Conservation (phyloP, 331 rosid genomes). For the Spiraea crenata region DNA sequence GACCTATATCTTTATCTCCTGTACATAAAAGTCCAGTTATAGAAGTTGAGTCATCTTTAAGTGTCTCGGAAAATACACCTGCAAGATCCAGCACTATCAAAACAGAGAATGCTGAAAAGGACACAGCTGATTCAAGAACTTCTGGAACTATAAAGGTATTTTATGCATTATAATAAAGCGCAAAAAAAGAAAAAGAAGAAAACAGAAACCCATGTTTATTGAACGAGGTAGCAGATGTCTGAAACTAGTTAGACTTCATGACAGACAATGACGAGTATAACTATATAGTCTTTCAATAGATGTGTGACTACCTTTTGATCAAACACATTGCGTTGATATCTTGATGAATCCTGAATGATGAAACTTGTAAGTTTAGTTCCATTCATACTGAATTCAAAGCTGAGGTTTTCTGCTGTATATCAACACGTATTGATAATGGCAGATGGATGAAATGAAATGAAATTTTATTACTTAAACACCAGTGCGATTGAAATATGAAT, state of each 20-base stretch:
- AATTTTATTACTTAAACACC: neutral
- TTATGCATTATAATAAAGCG: neutral
- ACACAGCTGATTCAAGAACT: slow-evolving; percentile 74
- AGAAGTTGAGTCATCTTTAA: slow-evolving; percentile 84
- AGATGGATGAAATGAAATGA: too few relatives aligned
- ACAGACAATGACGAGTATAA: neutral
- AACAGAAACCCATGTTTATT: neutral
- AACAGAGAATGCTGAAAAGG: slow-evolving; percentile 57
- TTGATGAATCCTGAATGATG: neutral
- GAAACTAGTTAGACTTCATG: neutral
- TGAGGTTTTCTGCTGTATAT: neutral
- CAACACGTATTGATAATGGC: too few relatives aligned
- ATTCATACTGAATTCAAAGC: neutral
- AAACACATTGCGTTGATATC: neutral
- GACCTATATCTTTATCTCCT: slow-evolving; percentile 66
- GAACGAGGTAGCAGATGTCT: neutral
- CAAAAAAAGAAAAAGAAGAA: neutral
- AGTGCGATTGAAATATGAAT: too few relatives aligned
- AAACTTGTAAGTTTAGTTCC: neutral
- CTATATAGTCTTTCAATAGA: neutral
- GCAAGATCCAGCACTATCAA: slow-evolving; percentile 46
- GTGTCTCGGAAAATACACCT: slow-evolving; percentile 66
- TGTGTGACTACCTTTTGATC: neutral
- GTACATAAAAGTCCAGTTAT: slow-evolving; percentile 65
- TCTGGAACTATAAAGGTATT: slow-evolving; percentile 67